These are phyloP conservation scores for Fonsecaea multimorphosa DNA, from an alignment of 2,329 filamentous ascomycete genomes.

Conservation along the genomic window DNA sequence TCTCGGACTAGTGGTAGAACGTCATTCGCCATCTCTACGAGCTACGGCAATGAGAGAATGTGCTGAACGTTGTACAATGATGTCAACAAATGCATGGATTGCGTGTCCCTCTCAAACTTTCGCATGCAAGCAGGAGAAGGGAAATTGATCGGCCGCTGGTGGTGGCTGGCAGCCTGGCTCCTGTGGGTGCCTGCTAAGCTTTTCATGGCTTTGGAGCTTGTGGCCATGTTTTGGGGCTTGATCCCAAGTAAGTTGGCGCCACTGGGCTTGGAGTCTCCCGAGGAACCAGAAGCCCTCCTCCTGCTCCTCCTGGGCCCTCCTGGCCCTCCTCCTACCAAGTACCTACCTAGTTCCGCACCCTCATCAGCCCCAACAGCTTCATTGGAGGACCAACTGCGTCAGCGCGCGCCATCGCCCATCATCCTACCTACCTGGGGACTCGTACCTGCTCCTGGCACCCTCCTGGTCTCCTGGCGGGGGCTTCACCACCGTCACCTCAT, in stretches of 20 bases:
- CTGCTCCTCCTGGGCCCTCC: no score
- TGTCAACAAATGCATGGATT: slow-evolving; percentile 9
- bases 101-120: slow-evolving; percentile 7
- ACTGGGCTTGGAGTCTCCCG: background rate
- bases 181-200: no score
- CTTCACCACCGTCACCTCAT: background rate
- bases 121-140: background rate
- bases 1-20: no score
- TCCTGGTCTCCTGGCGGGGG: no score
- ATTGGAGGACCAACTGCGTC: slow-evolving; percentile 16
- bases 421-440: no score
- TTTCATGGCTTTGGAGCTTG: no score
- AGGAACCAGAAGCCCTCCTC: background rate
- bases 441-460: no score
- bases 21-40: no score
- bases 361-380: background rate
- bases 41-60: no score
- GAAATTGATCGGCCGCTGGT: background rate
- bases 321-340: no score
- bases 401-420: background rate
- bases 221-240: no score
- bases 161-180: background rate
- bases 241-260: background rate
- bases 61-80: slow-evolving; percentile 12
- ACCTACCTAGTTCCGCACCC: no score